A percentile compares a stretch with the other conserved stretches of the same genome.
Conservation (phyloP, 2,329 filamentous ascomycete species). For the Chaetomiaceae sp. region DNA sequence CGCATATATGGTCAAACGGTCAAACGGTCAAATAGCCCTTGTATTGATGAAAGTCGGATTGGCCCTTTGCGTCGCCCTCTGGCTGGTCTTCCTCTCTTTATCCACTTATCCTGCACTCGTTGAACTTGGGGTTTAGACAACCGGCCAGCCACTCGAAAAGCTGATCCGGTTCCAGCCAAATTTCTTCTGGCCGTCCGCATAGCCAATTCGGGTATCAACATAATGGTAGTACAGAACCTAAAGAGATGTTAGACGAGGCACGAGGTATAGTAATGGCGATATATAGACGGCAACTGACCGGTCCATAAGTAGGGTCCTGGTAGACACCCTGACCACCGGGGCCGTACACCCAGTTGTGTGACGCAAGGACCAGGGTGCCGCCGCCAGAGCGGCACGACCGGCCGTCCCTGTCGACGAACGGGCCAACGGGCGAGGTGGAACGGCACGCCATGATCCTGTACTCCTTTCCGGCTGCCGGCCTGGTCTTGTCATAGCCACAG, state of each 20-base stretch:
- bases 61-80: too few relatives aligned
- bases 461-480: conserved; percentile 51
- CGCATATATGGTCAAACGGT: too few relatives aligned
- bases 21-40: too few relatives aligned
- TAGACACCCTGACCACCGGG: conserved; percentile 61
- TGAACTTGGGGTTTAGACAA: conserved; percentile 6
- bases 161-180: conserved; percentile 23
- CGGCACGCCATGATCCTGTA: conserved; percentile 61
- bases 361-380: conserved; percentile 54
- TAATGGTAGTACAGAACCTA: conserved; percentile 61
- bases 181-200: conserved; percentile 20
- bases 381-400: conserved; percentile 50
- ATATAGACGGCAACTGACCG: conserved; percentile 3
- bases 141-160: conserved; percentile 21
- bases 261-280: too few relatives aligned
- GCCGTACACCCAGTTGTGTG: conserved; percentile 55
- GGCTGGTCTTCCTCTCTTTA: too few relatives aligned
- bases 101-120: too few relatives aligned
- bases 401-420: conserved; percentile 52
- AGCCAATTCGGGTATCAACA: conserved; percentile 29
- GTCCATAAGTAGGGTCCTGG: conserved; percentile 43
- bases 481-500: conserved; percentile 49
- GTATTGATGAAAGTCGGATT: too few relatives aligned
- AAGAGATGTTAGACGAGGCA: not conserved
- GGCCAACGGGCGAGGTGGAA: conserved; percentile 44